Evolutionary conservation across 306 rosid species (phyloP).

Genomic region (Morella rubra): DNA sequence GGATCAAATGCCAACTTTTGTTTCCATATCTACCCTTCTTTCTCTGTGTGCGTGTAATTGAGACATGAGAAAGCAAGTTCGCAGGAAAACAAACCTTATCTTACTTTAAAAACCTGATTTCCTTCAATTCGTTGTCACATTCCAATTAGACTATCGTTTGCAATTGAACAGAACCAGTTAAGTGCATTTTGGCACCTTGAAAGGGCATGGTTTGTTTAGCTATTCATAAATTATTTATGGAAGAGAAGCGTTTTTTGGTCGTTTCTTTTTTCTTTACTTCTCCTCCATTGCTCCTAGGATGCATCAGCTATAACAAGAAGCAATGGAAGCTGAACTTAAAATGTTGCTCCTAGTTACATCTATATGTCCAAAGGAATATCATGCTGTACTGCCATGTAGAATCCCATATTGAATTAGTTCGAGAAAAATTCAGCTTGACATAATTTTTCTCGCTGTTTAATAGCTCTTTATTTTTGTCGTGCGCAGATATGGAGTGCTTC

Average conservation of each 20-base stretch:
- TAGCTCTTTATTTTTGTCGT: background rate
- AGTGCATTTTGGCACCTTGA: background rate
- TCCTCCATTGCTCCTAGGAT: background rate
- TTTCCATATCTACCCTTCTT: background rate
- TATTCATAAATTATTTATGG: background rate
- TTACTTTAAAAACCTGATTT: background rate
- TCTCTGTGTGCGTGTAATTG: background rate
- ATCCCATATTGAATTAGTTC: background rate
- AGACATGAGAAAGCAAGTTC: background rate
- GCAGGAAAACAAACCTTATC: too few relatives aligned
- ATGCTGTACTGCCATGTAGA: background rate
- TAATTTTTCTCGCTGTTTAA: slow-evolving; percentile 16
- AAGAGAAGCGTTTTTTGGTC: too few relatives aligned
- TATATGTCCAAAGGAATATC: background rate
- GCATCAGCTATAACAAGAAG: background rate
- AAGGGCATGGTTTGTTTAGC: background rate
- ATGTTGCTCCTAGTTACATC: background rate
- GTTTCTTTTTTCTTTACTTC: too few relatives aligned
- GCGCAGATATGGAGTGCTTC: slow-evolving; percentile 71
- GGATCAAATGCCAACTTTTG: background rate
- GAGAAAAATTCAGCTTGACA: background rate
- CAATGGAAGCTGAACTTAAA: background rate
- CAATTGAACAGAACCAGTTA: too few relatives aligned
- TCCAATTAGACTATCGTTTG: background rate
- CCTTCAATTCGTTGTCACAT: background rate